phyloP scores from a whole-genome alignment of 2,329 filamentous ascomycete species.

The Trichoderma sp. region DNA sequence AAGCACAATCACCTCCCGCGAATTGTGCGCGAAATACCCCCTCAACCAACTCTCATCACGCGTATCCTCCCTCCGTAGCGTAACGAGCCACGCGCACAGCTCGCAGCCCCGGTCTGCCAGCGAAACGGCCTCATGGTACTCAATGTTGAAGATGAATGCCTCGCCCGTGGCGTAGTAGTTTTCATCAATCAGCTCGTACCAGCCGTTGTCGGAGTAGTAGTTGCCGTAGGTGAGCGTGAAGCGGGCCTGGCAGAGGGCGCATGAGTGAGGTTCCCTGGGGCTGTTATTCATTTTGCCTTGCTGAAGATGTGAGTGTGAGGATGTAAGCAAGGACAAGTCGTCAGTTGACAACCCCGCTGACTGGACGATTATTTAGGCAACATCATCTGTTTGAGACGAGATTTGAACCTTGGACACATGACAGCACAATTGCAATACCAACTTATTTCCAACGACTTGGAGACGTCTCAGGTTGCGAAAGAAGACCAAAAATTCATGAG shows the following conservation, averaged over 20 bases:
- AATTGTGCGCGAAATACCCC: constrained; percentile 18
- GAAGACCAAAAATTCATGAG: too few species aligned
- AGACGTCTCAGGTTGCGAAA: too few species aligned
- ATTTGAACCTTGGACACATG: not conserved
- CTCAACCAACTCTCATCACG: constrained; percentile 4
- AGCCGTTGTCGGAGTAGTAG: constrained; percentile 14
- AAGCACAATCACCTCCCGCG: constrained; percentile 15
- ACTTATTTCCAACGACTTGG: too few species aligned
- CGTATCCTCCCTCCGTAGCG: constrained; percentile 14
- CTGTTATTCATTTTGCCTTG: not conserved
- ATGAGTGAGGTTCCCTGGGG: not conserved
- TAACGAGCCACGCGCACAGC: constrained; percentile 8
- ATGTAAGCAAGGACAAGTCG: not conserved
- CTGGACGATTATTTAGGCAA: not conserved
- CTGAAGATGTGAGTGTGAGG: not conserved
- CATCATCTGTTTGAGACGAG: not conserved
- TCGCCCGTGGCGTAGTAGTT: constrained; percentile 22
- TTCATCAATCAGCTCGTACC: constrained; percentile 17
- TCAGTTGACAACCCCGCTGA: not conserved
- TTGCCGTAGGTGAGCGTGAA: constrained; percentile 14
- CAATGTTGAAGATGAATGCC: constrained; percentile 13
- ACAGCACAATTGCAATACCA: too few species aligned
- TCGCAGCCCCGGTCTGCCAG: constrained; percentile 11
- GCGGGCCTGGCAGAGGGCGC: not conserved
- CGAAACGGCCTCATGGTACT: constrained; percentile 4